phyloP scores from a whole-genome alignment of 148 eudicot genomes.

The Diospyros lotus region DNA sequence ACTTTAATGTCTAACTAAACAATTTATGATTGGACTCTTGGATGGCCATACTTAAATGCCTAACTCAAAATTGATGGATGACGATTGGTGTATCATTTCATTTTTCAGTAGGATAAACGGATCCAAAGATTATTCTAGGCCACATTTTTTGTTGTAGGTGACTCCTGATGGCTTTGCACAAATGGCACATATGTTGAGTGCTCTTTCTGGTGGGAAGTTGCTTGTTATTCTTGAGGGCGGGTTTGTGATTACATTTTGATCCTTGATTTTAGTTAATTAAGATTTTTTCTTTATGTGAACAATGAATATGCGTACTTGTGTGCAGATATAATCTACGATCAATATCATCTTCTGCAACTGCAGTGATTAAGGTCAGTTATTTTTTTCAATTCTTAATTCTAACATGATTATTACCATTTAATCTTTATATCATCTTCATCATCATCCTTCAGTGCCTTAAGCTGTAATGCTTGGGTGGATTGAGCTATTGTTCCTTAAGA shows the following conservation, averaged over 20 bases:
- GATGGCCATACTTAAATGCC: not conserved
- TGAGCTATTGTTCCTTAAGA: too few species aligned
- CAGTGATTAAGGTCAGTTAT: conserved; percentile 73
- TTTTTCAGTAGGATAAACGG: not conserved
- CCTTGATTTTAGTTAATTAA: conserved; percentile 3
- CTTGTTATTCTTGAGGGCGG: conserved; percentile 99
- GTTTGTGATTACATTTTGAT: conserved; percentile 39
- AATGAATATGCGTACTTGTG: not conserved
- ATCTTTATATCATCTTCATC: too few species aligned
- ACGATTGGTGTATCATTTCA: not conserved
- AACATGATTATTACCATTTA: too few species aligned
- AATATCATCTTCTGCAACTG: conserved; percentile 93
- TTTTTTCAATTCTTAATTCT: not conserved
- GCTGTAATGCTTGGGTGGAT: too few species aligned
- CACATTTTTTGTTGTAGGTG: conserved; percentile 44
- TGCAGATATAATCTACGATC: conserved; percentile 95
- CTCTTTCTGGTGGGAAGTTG: conserved; percentile 73
- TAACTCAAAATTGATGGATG: not conserved
- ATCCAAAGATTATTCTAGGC: not conserved
- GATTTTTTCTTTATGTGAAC: conserved; percentile 6
- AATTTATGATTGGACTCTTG: not conserved
- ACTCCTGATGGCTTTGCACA: conserved; percentile 89
- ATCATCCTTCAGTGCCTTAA: too few species aligned
- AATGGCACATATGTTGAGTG: conserved; percentile 76
- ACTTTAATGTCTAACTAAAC: not conserved